A percentile compares a stretch with the other conserved stretches of the same genome.
phyloP scores from a whole-genome alignment of 352 stramenopile species.

The Aphanomyces euteiches region DNA sequence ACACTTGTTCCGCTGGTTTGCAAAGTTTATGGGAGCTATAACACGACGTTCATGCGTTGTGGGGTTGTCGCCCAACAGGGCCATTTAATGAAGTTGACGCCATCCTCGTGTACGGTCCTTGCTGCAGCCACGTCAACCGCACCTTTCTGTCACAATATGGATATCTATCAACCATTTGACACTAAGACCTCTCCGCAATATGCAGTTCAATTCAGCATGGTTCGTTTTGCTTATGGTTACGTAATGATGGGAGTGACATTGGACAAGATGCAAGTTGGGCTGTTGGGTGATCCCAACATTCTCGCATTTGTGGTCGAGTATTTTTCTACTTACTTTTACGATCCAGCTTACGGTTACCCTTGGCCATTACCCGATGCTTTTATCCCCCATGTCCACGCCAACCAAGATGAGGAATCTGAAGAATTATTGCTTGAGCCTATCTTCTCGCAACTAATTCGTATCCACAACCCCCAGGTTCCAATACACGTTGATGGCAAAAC shows the following conservation, averaged over 20 bases:
- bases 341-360: conserved; percentile 24
- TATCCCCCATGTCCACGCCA: not conserved
- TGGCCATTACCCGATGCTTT: conserved; percentile 14
- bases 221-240: conserved; percentile 27
- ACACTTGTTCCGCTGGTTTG: not conserved
- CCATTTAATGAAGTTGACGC: not conserved
- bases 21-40: conserved; percentile 2
- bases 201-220: conserved; percentile 12
- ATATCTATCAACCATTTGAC: conserved; percentile 7
- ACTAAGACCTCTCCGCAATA: not conserved
- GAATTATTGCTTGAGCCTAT: not conserved
- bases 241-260: conserved; percentile 17
- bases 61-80: not conserved
- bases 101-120: not conserved
- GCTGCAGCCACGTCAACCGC: not conserved
- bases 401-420: not conserved
- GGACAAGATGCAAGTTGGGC: not conserved
- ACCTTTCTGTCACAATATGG: not conserved
- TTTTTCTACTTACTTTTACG: conserved; percentile 29
- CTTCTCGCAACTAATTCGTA: not conserved
- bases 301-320: conserved; percentile 23
- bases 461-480: not conserved
- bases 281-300: not conserved
- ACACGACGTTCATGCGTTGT: conserved; percentile 16
- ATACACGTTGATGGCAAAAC: not conserved